These are phyloP conservation scores for Solanum piurae DNA, from an alignment of 257 asterid genomes.

Conservation along the genomic window DNA sequence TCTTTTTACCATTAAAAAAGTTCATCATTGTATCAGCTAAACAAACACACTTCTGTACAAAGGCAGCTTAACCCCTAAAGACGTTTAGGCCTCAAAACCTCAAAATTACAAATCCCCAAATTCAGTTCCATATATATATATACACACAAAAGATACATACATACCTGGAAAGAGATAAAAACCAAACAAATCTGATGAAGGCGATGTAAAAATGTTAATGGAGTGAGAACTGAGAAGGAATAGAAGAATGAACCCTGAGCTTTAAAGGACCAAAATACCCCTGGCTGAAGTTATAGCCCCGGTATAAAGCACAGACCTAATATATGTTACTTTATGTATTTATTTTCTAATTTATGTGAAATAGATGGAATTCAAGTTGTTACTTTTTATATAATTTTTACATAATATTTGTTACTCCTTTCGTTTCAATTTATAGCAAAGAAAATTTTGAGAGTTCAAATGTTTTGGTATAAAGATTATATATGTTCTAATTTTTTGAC, in stretches of 20 bases:
- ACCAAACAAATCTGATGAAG: background rate
- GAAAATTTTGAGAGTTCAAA: no score
- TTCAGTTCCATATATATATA: background rate
- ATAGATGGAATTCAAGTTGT: no score
- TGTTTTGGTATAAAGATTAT: no score
- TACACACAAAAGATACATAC: background rate
- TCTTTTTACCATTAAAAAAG: background rate
- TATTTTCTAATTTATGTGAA: no score
- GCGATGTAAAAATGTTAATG: background rate
- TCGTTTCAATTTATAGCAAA: no score
- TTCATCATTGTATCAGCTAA: background rate
- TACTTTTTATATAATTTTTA: no score
- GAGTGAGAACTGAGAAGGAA: no score
- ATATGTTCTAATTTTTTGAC: no score
- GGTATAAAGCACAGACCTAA: no score
- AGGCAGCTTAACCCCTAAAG: background rate
- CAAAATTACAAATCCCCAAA: background rate
- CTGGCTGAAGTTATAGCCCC: background rate
- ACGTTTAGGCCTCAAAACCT: background rate
- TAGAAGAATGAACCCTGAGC: no score
- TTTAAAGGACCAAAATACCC: background rate
- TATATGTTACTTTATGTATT: no score
- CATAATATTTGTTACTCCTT: no score
- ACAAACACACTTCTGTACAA: background rate
- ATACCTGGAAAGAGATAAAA: background rate